Conservation (phyloP, 257 asterid species). For the Linaria vulgaris region DNA sequence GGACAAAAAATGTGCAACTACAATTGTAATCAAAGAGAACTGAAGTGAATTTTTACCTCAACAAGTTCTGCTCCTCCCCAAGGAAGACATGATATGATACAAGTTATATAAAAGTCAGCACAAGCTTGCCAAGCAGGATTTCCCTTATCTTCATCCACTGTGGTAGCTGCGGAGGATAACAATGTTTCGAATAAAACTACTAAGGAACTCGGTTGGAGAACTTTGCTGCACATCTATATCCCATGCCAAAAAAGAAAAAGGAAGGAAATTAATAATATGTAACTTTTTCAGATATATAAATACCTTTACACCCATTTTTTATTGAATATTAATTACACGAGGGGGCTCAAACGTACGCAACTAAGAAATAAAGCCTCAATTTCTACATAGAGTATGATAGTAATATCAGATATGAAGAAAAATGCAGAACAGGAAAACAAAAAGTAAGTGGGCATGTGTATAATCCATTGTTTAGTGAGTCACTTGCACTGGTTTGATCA, state of each 20-base stretch:
- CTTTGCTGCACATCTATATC: slow-evolving; percentile 97
- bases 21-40: slow-evolving; percentile 12
- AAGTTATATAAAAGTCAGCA: slow-evolving; percentile 88
- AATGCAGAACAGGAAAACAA: too few species aligned
- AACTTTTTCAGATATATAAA: slow-evolving; percentile 16
- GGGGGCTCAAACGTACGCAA: background rate
- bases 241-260: slow-evolving; percentile 10
- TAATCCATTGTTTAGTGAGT: too few species aligned
- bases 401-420: too few species aligned
- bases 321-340: slow-evolving; percentile 4
- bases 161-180: slow-evolving; percentile 92
- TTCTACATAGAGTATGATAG: too few species aligned
- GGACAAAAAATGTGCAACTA: background rate
- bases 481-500: too few species aligned
- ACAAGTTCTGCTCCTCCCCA: slow-evolving; percentile 99
- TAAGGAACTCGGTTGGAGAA: slow-evolving; percentile 83
- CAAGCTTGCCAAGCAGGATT: slow-evolving; percentile 98
- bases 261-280: slow-evolving; percentile 5
- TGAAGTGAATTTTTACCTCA: slow-evolving; percentile 55
- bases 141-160: slow-evolving; percentile 96
- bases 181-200: slow-evolving; percentile 79
- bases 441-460: too few species aligned
- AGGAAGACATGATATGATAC: slow-evolving; percentile 89
- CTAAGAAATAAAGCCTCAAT: background rate
- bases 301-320: slow-evolving; percentile 11